Base-by-base conservation (phyloP, 1,284 basidiomycete genomes). In the Ustilago crameri region DNA sequence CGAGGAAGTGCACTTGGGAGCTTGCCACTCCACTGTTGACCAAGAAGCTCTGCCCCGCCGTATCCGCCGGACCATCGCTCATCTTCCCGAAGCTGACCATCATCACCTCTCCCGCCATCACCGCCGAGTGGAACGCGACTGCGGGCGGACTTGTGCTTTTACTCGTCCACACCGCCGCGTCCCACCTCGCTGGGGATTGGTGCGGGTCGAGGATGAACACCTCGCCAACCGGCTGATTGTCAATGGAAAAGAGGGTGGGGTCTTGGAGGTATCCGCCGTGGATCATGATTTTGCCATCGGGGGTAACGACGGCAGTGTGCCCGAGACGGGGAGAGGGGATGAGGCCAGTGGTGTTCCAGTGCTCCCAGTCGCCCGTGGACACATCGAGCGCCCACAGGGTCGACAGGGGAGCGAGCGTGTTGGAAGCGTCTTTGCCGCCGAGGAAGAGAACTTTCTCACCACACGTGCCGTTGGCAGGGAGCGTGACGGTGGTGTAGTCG, bases 81-180 rank as follows among this genome's bases (percentile, higher is more conserved):
- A 27, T 52, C 58, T 67, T 55, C 12, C 76, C 84, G 47, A 84
- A 84, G 0, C 75, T 78, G 24, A 79, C 65, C 23, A 84, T 63
- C 47, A 84, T 63, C 5, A 77, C 74, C 9, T 78, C 55, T 9
- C 59, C 64, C 12, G 78, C 66, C 59, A 80, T 62, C 10, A 77
- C 75, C 3, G 83, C 78, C 9, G 79, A 74, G 58, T 85, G 84
- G 64, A 72, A 85, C 0, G 83, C 83, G 22, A 77, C 53, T 3
- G 68, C 53, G 3, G 83, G 82, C 2, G 76, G 52, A 7, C 18
- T 37, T 22, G 44, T 22, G 9, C 40, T 55, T 37, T 50, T 56
- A 18, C 48, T 44, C 4, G 49, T 65, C 59, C 59, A 50, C 26
- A 65, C 30, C 15, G 64, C 55, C 18, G 57, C 47, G 14, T 52